Evolutionary conservation across 192 early-diverging fungal genomes (phyloP).

Genomic region (Mortierella claussenii): DNA sequence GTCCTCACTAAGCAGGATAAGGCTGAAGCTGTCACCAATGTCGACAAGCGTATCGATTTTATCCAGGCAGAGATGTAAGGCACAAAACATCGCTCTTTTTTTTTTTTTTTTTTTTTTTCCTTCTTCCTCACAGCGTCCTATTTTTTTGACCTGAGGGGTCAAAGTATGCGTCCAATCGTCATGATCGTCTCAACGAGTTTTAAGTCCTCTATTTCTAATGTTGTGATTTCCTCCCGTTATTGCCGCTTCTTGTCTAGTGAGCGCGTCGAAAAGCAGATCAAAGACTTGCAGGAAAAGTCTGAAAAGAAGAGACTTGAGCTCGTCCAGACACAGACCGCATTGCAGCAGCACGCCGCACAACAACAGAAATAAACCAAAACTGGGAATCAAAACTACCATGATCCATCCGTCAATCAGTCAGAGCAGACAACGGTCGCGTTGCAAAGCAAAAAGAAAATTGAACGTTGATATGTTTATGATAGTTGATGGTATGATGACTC

Average conservation of each 20-base stretch:
- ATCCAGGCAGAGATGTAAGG: conserved; percentile 89
- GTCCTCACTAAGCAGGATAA: conserved; percentile 95
- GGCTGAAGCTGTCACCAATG: conserved; percentile 85
- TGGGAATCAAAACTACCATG: neutral
- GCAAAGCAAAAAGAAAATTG: neutral
- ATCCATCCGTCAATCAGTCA: too few relatives aligned
- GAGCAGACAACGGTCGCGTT: too few relatives aligned
- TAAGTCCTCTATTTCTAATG: neutral
- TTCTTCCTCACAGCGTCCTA: neutral
- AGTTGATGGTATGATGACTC: too few relatives aligned
- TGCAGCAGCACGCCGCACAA: conserved; percentile 35
- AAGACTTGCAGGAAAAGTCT: conserved; percentile 83
- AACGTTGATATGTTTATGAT: neutral
- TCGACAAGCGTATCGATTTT: conserved; percentile 94
- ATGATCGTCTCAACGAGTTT: conserved; percentile 5
- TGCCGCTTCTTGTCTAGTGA: conserved; percentile 59
- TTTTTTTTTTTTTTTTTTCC: conserved; percentile 5
- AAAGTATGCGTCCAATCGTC: too few relatives aligned
- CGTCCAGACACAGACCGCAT: conserved; percentile 48
- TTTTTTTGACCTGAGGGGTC: neutral
- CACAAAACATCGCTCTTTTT: neutral
- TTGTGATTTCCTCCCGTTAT: conserved; percentile 2
- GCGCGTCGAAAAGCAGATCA: conserved; percentile 84
- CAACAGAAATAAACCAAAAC: conserved; percentile 13
- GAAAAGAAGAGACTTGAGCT: conserved; percentile 87